Base-by-base conservation (phyloP, 2,329 filamentous ascomycete genomes). In the Aspergillus nomiae region DNA sequence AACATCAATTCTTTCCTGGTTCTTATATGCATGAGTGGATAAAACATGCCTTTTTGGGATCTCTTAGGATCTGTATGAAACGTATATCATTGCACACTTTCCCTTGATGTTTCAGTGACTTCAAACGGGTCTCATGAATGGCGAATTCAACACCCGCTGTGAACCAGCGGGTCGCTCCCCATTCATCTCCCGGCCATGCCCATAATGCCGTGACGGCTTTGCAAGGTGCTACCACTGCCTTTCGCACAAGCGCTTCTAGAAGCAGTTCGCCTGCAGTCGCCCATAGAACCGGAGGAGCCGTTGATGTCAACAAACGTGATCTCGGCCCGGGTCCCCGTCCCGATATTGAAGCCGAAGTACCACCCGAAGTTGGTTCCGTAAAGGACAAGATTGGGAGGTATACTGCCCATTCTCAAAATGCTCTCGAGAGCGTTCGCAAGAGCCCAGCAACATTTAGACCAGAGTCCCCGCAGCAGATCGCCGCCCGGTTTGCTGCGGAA, bases 351-450 rank as follows among this genome's bases (percentile, higher is more conserved):
- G 69, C 71, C 3, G 67, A 71, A 11, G 60, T 65, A 32, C 67
- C 66, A n/a, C 76, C 74, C 7, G 72, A 74, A 64, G 68, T 70
- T 26, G 75, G 74, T 26, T 74, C 76, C 6, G 78, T 80, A 46
- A 78, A 66, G 65, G 76, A 78, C 63, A 79, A 75, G 62, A 77
- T 80, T 56, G 74, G 74, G 55, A 70, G 63, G 57, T 77, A 78
- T 61, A 70, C 71, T 26, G 65, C 68, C 28, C 69, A 66, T 57
- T 67, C 69, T 28, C 66, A 61, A n/a, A 38, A 63, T 34, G 21
- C 56, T 59, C 61, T 61, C 28, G 58, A 63, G n/a, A 67, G 61
- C 58, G 67, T 60, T 50, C 65, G 62, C 30, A 53, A 56, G 51
- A 61, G 57, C 36, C n/a, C 60, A 19, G 58, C 67, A 10, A 60